phyloP scores from a whole-genome alignment of 768 basidiomycete species.

The Pholiota molesta region DNA sequence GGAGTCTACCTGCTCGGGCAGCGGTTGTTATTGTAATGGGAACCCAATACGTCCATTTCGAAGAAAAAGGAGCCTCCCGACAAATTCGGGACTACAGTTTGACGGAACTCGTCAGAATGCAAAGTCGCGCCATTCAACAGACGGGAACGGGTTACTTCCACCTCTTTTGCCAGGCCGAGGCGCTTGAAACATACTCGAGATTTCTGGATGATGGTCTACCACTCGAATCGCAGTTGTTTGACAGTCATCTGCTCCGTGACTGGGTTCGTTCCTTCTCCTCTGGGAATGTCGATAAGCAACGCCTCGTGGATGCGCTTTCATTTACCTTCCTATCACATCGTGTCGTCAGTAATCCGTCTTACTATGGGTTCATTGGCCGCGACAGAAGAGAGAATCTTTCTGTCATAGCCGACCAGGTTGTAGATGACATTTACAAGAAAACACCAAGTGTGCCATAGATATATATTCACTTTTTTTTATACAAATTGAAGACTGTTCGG shows the following conservation, averaged over 20 bases:
- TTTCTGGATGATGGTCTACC: constrained; percentile 90
- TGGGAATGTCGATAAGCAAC: constrained; percentile 48
- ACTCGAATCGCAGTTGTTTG: constrained; percentile 78
- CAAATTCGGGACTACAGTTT: constrained; percentile 81
- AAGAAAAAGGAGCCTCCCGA: constrained; percentile 53
- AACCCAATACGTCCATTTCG: constrained; percentile 76
- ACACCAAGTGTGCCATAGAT: not conserved
- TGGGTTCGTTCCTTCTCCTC: constrained; percentile 27
- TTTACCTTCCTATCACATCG: constrained; percentile 82
- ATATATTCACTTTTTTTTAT: not conserved
- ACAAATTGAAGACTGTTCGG: not conserved
- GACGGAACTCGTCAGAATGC: constrained; percentile 88
- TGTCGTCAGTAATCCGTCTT: constrained; percentile 78
- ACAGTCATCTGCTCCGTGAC: constrained; percentile 46
- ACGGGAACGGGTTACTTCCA: constrained; percentile 67
- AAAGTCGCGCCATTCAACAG: constrained; percentile 78
- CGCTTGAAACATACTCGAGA: constrained; percentile 76
- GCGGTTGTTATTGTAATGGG: constrained; percentile 88
- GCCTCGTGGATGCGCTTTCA: constrained; percentile 74
- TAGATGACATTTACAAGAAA: constrained; percentile 24
- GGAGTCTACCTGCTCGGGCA: constrained; percentile 87
- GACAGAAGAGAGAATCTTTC: constrained; percentile 63
- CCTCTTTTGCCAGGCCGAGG: constrained; percentile 89
- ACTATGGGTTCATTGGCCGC: constrained; percentile 64
- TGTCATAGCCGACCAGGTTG: constrained; percentile 63